Base-by-base conservation (phyloP, 1,139 yeast genomes). In the Suhomyces wounanorum region DNA sequence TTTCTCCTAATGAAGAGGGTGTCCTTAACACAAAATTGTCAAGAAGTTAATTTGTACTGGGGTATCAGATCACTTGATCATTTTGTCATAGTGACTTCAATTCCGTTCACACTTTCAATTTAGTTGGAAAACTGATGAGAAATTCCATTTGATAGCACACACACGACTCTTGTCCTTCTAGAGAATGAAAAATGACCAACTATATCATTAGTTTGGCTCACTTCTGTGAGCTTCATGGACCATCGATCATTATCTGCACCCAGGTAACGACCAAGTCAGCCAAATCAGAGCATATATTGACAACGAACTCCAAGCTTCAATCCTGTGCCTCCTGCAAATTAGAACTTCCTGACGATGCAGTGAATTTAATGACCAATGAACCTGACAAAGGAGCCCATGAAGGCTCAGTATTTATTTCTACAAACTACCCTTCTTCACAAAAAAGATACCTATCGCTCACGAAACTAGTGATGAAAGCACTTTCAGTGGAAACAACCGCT, bases 221-320 rank as follows among this genome's bases (percentile, higher is more conserved):
- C 62, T 89, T 89, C 64, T 89, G 96, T 67, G 96, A 89, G 67
- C 77, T 85, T 31, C 96, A 89, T 63, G 96, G 96, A 0, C 96
- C 96, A 0, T 77, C 86, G 16, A 79, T 85, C 44, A 76, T 89
- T n/a, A 68, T 86, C 60, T 88, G 92, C 59, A 87, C 96, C 0
- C 94, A 87, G 60, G 58, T 65, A 23, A 61, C 73, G n/a, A 57
- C 45, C 62, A 63, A 8, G 56, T 64, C 45, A 65, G 64, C 55
- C 65, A 69, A 21, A 61, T 64, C 48, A 70, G 54, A 61, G 52
- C 57, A 58, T 35, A 45, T 63, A 16, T 53, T 70, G 57, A 55
- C 68, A 52, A 43, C 67, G 45, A 55, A 62, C 50, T 53, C 79
- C 55, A 60, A 69, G 55, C 57, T 78, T 33, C 82, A 83, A 35